phyloP scores from a whole-genome alignment of 2,329 filamentous ascomycete species.

The Beauveria sp. region DNA sequence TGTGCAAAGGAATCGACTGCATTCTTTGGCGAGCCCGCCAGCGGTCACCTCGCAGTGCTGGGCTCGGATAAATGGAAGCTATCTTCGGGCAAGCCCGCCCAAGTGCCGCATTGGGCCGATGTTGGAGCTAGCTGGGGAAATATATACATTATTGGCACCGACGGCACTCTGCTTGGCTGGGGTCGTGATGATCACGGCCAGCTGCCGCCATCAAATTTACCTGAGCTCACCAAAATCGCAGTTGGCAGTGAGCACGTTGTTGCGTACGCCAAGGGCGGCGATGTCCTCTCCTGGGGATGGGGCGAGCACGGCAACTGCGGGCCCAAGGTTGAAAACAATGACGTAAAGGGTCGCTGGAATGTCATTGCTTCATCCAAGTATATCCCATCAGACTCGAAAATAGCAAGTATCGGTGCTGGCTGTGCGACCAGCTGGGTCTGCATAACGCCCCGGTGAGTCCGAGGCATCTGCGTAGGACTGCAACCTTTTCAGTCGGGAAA shows the following conservation, averaged over 20 bases:
- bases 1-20: constrained; percentile 86
- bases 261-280: constrained; percentile 55
- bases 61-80: constrained; percentile 71
- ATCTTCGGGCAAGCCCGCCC: constrained; percentile 45
- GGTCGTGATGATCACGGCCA: constrained; percentile 83
- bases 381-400: constrained; percentile 41
- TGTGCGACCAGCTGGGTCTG: constrained; percentile 84
- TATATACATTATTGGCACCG: constrained; percentile 59
- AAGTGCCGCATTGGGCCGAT: constrained; percentile 53
- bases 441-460: constrained; percentile 25
- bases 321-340: constrained; percentile 51
- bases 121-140: constrained; percentile 77
- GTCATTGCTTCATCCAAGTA: constrained; percentile 52
- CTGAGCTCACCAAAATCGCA: constrained; percentile 55
- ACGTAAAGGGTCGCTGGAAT: constrained; percentile 64
- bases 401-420: constrained; percentile 66
- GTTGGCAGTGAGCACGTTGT: constrained; percentile 88
- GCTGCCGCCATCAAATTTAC: constrained; percentile 56
- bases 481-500: constrained; percentile 28
- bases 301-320: constrained; percentile 97
- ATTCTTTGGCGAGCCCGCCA: constrained; percentile 47
- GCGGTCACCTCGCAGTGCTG: constrained; percentile 57
- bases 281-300: constrained; percentile 87
- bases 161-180: constrained; percentile 62
- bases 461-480: constrained; percentile 2